Percentiles rank a stretch among this genome's conserved stretches.
Conservation (phyloP, 1,139 yeast genomes). For the Arxiozyma heterogenica region DNA sequence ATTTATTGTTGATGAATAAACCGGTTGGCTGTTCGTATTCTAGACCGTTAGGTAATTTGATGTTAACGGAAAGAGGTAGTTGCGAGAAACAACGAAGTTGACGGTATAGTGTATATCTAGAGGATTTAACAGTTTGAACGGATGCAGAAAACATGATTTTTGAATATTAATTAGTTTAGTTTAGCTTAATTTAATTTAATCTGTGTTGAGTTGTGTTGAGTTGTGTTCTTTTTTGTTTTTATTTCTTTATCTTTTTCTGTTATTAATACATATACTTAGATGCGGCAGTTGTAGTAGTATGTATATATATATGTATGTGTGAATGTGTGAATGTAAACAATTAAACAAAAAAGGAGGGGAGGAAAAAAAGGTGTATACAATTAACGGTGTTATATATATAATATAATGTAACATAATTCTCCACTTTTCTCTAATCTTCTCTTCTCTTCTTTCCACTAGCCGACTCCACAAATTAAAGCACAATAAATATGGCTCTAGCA, state of each 20-base stretch:
- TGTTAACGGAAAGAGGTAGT: slow-evolving; percentile 29
- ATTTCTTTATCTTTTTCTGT: too few relatives aligned
- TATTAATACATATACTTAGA: too few relatives aligned
- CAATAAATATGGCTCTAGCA: too few relatives aligned
- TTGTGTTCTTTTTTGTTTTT: neutral
- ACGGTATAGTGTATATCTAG: neutral
- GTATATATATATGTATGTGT: neutral
- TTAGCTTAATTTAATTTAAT: too few relatives aligned
- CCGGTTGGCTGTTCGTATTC: slow-evolving; percentile 44
- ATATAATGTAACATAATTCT: too few relatives aligned
- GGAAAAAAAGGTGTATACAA: neutral
- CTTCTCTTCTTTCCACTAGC: too few relatives aligned
- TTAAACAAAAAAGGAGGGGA: too few relatives aligned
- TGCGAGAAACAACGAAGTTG: slow-evolving; percentile 24
- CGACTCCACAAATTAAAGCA: too few relatives aligned
- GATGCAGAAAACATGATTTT: slow-evolving; percentile 12
- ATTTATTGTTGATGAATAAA: slow-evolving; percentile 38
- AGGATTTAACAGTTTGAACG: neutral
- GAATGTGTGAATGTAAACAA: neutral
- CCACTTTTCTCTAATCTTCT: too few relatives aligned
- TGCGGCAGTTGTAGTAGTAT: too few relatives aligned
- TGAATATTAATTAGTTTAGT: neutral
- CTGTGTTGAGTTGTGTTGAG: too few relatives aligned
- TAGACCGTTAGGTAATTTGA: slow-evolving; percentile 45
- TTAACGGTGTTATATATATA: too few relatives aligned